These are phyloP conservation scores for Penicillium subrubescens DNA, from an alignment of 495 filamentous ascomycete genomes.

Conservation along the genomic window DNA sequence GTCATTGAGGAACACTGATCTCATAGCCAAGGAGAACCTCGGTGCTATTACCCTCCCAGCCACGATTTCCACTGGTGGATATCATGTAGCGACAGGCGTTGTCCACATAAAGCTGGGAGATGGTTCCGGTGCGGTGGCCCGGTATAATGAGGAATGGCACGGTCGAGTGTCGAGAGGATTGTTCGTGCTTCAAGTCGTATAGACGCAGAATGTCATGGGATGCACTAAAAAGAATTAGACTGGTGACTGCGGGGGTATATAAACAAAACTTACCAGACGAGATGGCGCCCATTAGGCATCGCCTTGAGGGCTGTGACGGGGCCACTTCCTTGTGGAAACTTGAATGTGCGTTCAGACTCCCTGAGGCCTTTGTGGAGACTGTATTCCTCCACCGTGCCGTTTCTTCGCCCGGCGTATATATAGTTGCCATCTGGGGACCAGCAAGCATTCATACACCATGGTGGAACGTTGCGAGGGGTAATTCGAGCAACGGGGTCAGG, in stretches of 20 bases:
- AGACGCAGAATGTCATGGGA: slow-evolving; percentile 92
- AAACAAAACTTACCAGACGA: slow-evolving; percentile 69
- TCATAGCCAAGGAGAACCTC: slow-evolving; percentile 95
- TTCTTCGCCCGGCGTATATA: slow-evolving; percentile 90
- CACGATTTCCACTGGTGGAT: slow-evolving; percentile 84
- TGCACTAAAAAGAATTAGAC: slow-evolving; percentile 55
- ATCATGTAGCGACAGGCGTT: slow-evolving; percentile 89
- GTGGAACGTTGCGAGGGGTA: slow-evolving; percentile 71
- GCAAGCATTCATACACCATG: slow-evolving; percentile 98
- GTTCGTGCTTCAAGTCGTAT: slow-evolving; percentile 78
- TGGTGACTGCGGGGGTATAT: not conserved
- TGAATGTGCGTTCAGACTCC: slow-evolving; percentile 77
- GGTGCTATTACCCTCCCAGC: slow-evolving; percentile 92
- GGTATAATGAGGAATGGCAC: slow-evolving; percentile 95
- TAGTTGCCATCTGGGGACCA: slow-evolving; percentile 96
- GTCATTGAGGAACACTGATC: slow-evolving; percentile 59
- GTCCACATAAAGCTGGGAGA: slow-evolving; percentile 81
- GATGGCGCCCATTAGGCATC: slow-evolving; percentile 92
- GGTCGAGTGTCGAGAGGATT: slow-evolving; percentile 68
- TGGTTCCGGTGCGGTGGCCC: slow-evolving; percentile 89
- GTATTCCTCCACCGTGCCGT: slow-evolving; percentile 94
- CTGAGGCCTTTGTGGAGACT: slow-evolving; percentile 80
- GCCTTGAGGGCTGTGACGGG: slow-evolving; percentile 81
- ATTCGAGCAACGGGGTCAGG: slow-evolving; percentile 78
- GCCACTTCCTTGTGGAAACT: slow-evolving; percentile 86